A percentile compares a stretch with the other conserved stretches of the same genome.
These are phyloP conservation scores for Candida ortonii DNA, from an alignment of 805 yeast species.

Conservation along the genomic window DNA sequence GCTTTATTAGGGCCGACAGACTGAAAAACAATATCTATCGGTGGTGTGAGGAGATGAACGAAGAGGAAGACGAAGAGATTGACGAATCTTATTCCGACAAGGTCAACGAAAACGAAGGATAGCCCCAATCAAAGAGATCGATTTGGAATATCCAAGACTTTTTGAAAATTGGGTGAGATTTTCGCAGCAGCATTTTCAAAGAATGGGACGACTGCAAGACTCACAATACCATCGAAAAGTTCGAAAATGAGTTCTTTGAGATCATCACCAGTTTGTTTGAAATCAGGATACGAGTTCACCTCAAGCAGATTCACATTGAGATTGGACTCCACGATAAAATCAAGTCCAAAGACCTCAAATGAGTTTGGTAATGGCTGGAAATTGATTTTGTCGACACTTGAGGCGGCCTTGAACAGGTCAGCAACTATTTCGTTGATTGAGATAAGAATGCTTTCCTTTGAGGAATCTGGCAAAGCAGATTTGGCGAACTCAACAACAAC, in stretches of 20 bases:
- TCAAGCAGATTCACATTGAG: slow-evolving; percentile 64
- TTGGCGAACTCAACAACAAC: slow-evolving; percentile 65
- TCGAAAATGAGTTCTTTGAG: slow-evolving; percentile 64
- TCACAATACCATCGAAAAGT: slow-evolving; percentile 58
- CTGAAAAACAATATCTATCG: slow-evolving; percentile 63
- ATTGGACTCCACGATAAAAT: slow-evolving; percentile 68
- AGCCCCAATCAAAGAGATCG: slow-evolving; percentile 1
- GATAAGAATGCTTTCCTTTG: slow-evolving; percentile 42
- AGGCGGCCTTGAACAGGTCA: slow-evolving; percentile 80
- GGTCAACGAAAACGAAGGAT: slow-evolving; percentile 6
- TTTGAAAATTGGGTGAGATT: slow-evolving; percentile 10
- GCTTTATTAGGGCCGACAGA: slow-evolving; percentile 74
- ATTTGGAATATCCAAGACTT: slow-evolving; percentile 7
- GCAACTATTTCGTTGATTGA: slow-evolving; percentile 60
- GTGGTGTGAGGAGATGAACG: slow-evolving; percentile 88
- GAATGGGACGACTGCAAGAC: slow-evolving; percentile 49
- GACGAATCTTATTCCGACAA: too few species aligned
- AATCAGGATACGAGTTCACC: slow-evolving; percentile 93
- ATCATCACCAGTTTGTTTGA: slow-evolving; percentile 87
- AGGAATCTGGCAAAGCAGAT: slow-evolving; percentile 36
- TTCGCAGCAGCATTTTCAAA: slow-evolving; percentile 21
- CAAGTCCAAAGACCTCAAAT: slow-evolving; percentile 85
- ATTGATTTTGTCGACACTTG: slow-evolving; percentile 74
- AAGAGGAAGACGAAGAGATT: slow-evolving; percentile 33
- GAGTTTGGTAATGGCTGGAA: slow-evolving; percentile 81